A percentile compares a stretch with the other conserved stretches of the same genome.
phyloP scores from a whole-genome alignment of 2,329 filamentous ascomycete genomes.

The Aspergillus udagawae region DNA sequence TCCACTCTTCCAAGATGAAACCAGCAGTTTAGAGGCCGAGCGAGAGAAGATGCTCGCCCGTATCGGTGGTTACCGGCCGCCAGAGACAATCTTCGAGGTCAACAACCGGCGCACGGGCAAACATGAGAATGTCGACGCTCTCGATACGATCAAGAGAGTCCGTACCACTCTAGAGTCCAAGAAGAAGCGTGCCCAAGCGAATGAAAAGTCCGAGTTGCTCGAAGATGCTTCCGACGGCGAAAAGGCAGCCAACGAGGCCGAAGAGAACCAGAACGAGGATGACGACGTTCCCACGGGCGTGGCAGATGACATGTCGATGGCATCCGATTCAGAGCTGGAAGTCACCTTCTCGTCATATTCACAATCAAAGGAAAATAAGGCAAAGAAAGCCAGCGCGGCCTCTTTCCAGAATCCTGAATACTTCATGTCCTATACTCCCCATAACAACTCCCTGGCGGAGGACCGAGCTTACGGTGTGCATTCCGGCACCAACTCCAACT shows the following conservation, averaged over 20 bases:
- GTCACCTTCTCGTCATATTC: constrained; percentile 64
- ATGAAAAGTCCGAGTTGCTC: constrained; percentile 21
- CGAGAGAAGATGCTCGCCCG: constrained; percentile 82
- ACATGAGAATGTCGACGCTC: constrained; percentile 65
- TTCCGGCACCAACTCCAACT: constrained; percentile 70
- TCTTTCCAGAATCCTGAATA: constrained; percentile 80
- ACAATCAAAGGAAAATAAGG: constrained; percentile 45
- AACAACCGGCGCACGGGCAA: constrained; percentile 69
- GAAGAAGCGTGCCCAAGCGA: constrained; percentile 35
- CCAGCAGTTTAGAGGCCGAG: constrained; percentile 61
- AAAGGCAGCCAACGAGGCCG: constrained; percentile 18
- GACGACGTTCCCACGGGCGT: constrained; percentile 34
- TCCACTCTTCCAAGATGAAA: constrained; percentile 69
- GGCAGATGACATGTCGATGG: constrained; percentile 54
- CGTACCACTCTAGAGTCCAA: constrained; percentile 41
- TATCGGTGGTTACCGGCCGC: constrained; percentile 82
- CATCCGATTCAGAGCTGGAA: constrained; percentile 61
- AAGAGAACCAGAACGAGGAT: constrained; percentile 37
- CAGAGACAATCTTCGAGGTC: constrained; percentile 96
- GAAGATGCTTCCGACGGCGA: constrained; percentile 11
- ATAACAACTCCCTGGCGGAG: constrained; percentile 74
- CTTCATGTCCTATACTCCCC: constrained; percentile 95
- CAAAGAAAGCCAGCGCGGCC: constrained; percentile 49
- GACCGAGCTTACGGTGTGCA: constrained; percentile 92
- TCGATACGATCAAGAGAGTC: constrained; percentile 47